Base-by-base conservation (phyloP, 148 eudicot genomes). In the Euryodendron excelsum region DNA sequence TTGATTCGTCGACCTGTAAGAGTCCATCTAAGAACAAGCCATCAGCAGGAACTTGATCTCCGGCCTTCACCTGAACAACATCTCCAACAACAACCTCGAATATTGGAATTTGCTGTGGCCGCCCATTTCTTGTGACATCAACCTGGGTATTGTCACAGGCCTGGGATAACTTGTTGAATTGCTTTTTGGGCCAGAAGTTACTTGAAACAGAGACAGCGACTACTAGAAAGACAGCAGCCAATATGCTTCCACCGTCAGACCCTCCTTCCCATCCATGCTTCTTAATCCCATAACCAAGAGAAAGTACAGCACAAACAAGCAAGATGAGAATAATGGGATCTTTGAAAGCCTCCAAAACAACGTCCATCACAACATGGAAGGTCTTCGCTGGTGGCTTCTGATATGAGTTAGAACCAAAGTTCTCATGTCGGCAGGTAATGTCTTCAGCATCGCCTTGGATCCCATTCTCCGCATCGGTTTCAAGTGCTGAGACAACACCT, bases 41-140 rank as follows among this genome's bases (percentile, higher is more conserved):
- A 41, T 41, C 45, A 41, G 45, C 45, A 41, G 45, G 44, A 39
- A 39, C 44, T 39, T 1, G 45, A 9, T 41, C 45, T 41, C 45
- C 45, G 45, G 9, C 8, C 33, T 62, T 77, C 31, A 84, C 50
- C 20, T 3, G 58, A 13, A 81, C 66, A 31, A 84, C 64, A 45
- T 84, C 87, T 10, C 87, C 87, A 23, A 84, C 87, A 36, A 84
- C 84, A 6, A 84, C 63, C 0, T 81, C 81, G n/a, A 68, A 78
- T 45, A 84, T 74, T 13, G 84, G 70, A 18, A 84, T 33, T 41
- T 81, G 75, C 3, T 25, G 47, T 15, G 75, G 45, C 17, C 65
- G 25, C 1, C 84, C 78, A 1, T 44, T 58, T 17, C 87, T 75
- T 4, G 75, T 55, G 36, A 79, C 84, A 6, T 81, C 55, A n/a